Conservation (phyloP, 225 moss, liverwort and hornwort species). For the Asterella californica region DNA sequence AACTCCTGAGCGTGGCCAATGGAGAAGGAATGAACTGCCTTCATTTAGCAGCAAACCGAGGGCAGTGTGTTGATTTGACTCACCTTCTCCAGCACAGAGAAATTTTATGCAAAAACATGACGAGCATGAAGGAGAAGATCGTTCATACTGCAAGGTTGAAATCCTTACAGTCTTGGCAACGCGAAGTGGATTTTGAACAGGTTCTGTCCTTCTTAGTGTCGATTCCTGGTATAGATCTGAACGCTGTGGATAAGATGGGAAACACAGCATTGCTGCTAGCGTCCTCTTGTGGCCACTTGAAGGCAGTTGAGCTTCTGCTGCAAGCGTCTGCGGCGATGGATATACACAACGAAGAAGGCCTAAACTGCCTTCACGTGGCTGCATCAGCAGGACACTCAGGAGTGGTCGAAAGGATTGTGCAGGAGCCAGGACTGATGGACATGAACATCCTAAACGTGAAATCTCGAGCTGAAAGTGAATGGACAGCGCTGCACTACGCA, state of each 20-base stretch:
- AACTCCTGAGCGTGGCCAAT: background rate
- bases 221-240: constrained; percentile 10
- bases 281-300: background rate
- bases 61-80: background rate
- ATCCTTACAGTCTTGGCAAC: constrained; percentile 9
- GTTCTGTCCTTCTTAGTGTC: constrained; percentile 1
- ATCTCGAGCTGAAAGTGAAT: background rate
- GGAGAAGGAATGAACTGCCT: constrained; percentile 15
- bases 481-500: constrained; percentile 24
- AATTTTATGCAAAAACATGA: background rate
- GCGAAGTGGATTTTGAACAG: background rate
- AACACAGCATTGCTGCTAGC: constrained; percentile 5
- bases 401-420: constrained; percentile 3
- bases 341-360: background rate
- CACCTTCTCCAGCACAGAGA: constrained; percentile 3
- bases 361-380: constrained; percentile 16
- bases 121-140: constrained; percentile 3
- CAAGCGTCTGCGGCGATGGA: background rate
- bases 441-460: background rate
- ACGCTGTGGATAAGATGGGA: constrained; percentile 8
- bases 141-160: background rate
- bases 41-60: constrained; percentile 4
- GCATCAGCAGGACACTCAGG: constrained; percentile 1
- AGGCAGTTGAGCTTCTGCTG: constrained; percentile 5
- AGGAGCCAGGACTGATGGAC: background rate